A percentile compares a stretch with the other conserved stretches of the same genome.
phyloP scores from a whole-genome alignment of 371 early-diverging fungal genomes.

The Rhizopus stolonifer region DNA sequence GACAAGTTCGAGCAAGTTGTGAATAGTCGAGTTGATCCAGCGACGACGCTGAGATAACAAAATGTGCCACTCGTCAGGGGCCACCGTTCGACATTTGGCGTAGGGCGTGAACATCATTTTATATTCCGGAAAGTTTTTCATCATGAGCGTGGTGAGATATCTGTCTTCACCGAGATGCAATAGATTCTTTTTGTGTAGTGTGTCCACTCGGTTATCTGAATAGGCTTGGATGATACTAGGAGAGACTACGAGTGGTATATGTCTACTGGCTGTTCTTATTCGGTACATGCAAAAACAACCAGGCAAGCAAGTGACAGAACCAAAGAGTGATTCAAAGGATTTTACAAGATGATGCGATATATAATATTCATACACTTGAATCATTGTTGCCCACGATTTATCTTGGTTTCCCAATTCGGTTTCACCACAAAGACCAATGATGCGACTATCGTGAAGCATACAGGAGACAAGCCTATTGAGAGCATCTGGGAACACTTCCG shows the following conservation, averaged over 20 bases:
- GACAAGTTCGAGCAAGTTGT: conserved; percentile 93
- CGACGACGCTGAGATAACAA: conserved; percentile 87
- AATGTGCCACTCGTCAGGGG: conserved; percentile 93
- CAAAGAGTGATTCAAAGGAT: conserved; percentile 99
- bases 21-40: conserved; percentile 99
- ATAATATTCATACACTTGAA: conserved; percentile 99
- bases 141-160: conserved; percentile 94
- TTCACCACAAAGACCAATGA: conserved; percentile 94
- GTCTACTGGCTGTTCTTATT: conserved; percentile 79
- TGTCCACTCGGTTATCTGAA: conserved; percentile 92
- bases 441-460: conserved; percentile 86
- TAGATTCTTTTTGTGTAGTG: conserved; percentile 95
- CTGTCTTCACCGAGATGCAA: conserved; percentile 80
- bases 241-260: conserved; percentile 89
- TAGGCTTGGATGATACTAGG: conserved; percentile 93
- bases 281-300: conserved; percentile 98
- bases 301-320: conserved; percentile 94
- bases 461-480: conserved; percentile 83
- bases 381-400: conserved; percentile 93
- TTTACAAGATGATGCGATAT: conserved; percentile 98
- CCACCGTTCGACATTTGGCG: conserved; percentile 95
- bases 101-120: conserved; percentile 96
- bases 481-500: conserved; percentile 82
- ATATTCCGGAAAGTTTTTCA: conserved; percentile 97
- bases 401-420: conserved; percentile 88